Evolutionary conservation across 208 protist species (phyloP), one percentile per base, ranked within the genome.

Genomic region (Leishmania gerbilli): DNA sequence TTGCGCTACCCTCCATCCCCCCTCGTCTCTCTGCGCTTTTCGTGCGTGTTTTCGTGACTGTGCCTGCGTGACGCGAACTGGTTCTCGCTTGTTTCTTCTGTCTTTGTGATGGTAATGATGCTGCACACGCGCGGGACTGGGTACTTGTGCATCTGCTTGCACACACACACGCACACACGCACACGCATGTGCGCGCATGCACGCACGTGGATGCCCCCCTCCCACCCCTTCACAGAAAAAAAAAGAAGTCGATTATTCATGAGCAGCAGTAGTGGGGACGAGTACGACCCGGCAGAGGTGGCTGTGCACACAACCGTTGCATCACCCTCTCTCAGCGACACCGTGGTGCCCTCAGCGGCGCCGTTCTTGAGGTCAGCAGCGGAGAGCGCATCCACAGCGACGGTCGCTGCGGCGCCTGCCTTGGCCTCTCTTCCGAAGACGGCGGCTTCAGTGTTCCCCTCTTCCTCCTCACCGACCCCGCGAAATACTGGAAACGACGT

Each of bases 201-300:
- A 71, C 8, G 21, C 24, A 9, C 3, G 19, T 51, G 21, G 24
- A 24, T 45, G 45, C 24, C 15, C 5, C 40, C 37, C 67, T 5
- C 6, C 47, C 40, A 42, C 45, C 45, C 45, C 0, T 9, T 47
- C 45, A 47, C 9, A 13, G 6, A 45, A 49, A 34, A 3, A 9
- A 47, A 53, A 72, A n/a, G 68, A 37, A 17, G 42, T 34, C 68
- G 17, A 47, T 19, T 11, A 49, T 15, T 53, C 24, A 72, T 72
- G 68, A 72, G 55, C 74, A 77, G 74, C 74, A 79, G 86, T 79
- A 92, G 89, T 79, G 89, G 89, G 40, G 82, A 83, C 76, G 89
- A 91, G 51, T 92, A 95, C 79, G 91, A 94, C 77, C 91, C 91
- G 4, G 83, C 84, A 15, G 84, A 85, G 71, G 72, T 86, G 37